A percentile compares a stretch with the other conserved stretches of the same genome.
Evolutionary conservation across 352 stramenopile genomes (phyloP).

Genomic region (Pythium sukuiense): DNA sequence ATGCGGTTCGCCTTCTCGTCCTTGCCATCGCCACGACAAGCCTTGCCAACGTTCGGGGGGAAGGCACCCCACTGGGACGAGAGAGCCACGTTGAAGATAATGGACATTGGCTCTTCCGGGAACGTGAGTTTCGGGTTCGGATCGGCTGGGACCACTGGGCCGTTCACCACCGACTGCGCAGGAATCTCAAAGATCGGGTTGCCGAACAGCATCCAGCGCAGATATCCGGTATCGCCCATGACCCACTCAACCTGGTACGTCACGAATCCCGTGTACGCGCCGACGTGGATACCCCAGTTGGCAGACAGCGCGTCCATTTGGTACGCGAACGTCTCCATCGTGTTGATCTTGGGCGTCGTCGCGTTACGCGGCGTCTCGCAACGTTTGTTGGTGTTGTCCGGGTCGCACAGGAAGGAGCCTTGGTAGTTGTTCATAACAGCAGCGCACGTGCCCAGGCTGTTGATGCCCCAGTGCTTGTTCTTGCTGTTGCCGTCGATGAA

Average conservation of each 20-base stretch:
- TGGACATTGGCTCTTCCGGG: constrained; percentile 90
- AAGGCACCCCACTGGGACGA: constrained; percentile 83
- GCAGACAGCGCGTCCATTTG: constrained; percentile 79
- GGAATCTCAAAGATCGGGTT: constrained; percentile 63
- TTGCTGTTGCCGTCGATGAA: constrained; percentile 33
- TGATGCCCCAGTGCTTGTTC: constrained; percentile 31
- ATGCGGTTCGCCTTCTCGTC: constrained; percentile 43
- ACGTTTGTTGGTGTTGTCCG: constrained; percentile 31
- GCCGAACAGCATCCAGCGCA: constrained; percentile 68
- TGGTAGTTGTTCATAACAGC: constrained; percentile 31
- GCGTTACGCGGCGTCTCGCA: constrained; percentile 48
- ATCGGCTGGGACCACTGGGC: constrained; percentile 53
- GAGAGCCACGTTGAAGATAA: constrained; percentile 94
- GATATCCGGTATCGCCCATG: constrained; percentile 57
- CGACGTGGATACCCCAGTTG: constrained; percentile 67
- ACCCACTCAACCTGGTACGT: constrained; percentile 77
- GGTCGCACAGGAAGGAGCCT: constrained; percentile 34
- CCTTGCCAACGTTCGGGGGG: constrained; percentile 45
- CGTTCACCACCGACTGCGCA: constrained; percentile 45
- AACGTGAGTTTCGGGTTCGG: constrained; percentile 61
- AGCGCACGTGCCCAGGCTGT: constrained; percentile 35
- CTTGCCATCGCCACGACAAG: constrained; percentile 44
- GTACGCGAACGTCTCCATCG: constrained; percentile 69
- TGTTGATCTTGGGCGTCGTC: constrained; percentile 46
- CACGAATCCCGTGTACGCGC: constrained; percentile 55